Conservation (phyloP, 257 asterid species). For the Solanum okadae region DNA sequence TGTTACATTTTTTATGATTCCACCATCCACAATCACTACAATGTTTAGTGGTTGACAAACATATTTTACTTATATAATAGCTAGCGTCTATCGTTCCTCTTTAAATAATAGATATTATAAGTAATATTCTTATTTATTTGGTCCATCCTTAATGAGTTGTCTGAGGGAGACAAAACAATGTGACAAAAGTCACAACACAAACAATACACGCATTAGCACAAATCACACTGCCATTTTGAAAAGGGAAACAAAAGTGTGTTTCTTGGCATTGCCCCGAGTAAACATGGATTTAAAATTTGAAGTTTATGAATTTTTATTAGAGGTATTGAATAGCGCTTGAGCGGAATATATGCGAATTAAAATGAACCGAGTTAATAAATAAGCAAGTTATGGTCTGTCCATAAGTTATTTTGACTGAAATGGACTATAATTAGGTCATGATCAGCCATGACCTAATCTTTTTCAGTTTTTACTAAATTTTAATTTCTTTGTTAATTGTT, state of each 20-base stretch:
- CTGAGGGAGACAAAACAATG: neutral
- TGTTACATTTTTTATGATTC: no score
- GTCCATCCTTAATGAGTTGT: neutral
- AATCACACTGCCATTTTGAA: neutral
- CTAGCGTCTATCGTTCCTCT: neutral
- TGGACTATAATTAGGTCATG: neutral
- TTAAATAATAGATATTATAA: neutral
- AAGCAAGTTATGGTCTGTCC: neutral
- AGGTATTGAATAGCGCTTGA: rapidly evolving
- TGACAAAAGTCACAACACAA: neutral
- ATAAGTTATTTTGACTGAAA: neutral
- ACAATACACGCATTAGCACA: neutral
- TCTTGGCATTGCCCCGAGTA: no score
- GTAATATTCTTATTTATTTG: neutral
- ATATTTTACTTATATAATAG: neutral
- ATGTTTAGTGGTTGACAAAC: neutral
- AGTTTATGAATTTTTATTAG: neutral
- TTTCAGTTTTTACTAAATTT: neutral
- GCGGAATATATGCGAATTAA: rapidly evolving
- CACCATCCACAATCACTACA: neutral
- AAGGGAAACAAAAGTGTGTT: neutral
- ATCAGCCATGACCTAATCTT: rapidly evolving
- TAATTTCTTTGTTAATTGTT: neutral
- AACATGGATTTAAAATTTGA: neutral
- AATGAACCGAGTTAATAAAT: neutral